Evolutionary conservation across 2,329 filamentous ascomycete species (phyloP).

Genomic region (Talaromyces sp.): DNA sequence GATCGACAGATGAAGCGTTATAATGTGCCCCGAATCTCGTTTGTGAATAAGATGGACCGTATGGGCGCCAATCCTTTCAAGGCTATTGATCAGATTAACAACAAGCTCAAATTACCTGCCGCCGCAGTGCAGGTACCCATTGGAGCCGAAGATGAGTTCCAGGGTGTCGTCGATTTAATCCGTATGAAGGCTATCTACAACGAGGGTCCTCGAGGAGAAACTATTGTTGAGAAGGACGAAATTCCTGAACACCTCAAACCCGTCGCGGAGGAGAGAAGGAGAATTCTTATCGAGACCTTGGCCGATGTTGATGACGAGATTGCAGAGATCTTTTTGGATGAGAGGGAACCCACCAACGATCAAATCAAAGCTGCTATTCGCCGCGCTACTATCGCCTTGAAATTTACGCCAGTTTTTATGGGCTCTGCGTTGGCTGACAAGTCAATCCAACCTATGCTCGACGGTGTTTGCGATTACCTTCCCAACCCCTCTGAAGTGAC

Average conservation of each 20-base stretch:
- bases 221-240: constrained; percentile 70
- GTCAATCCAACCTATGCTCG: constrained; percentile 91
- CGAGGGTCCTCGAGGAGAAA: constrained; percentile 76
- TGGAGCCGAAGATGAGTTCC: constrained; percentile 83
- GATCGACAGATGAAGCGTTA: constrained; percentile 98
- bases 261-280: constrained; percentile 77
- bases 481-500: constrained; percentile 87
- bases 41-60: constrained; percentile 99
- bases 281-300: constrained; percentile 85
- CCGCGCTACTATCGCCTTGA: constrained; percentile 78
- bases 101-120: constrained; percentile 87
- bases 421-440: constrained; percentile 93
- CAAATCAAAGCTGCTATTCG: constrained; percentile 94
- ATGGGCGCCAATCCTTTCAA: constrained; percentile 99
- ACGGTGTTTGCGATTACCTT: constrained; percentile 92
- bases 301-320: constrained; percentile 98
- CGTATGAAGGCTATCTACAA: constrained; percentile 92
- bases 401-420: constrained; percentile 95
- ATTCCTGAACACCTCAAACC: constrained; percentile 75
- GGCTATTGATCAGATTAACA: constrained; percentile 94
- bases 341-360: constrained; percentile 69
- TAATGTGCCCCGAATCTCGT: constrained; percentile 90
- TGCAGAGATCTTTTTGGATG: constrained; percentile 88
- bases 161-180: constrained; percentile 89
- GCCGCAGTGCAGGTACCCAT: constrained; percentile 95